Base-by-base conservation (phyloP, 345 rosid genomes). In the Acer negundo region DNA sequence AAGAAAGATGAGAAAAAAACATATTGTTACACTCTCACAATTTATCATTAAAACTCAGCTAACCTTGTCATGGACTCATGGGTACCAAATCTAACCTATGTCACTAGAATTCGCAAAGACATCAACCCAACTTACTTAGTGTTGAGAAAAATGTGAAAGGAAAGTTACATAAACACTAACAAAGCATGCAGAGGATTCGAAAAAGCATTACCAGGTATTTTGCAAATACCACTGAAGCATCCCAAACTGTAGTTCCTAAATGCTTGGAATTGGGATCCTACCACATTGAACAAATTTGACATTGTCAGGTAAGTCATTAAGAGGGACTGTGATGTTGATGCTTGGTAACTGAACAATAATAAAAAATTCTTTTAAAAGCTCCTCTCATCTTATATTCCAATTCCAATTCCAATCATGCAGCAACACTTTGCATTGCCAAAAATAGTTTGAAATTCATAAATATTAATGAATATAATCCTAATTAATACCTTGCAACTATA, bases 221-320 rank as follows among this genome's bases (percentile, higher is more conserved):
- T 76, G 85, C 92, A 61, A 95, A 90, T 80, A 95, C 98, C 87
- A 95, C 84, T 13, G 98, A 95, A 7, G 99, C 94, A 84, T 95
- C 99, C 98, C 99, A 95, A 78, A 95, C 99, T 10, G 98, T 95
- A 68, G 97, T 95, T 79, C 98, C 99, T 71, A 88, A 83, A 86
- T 95, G 97, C 89, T 90, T 90, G 17, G 99, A 95, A 85, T 95
- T 95, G 19, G 99, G 98, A 87, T 95, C 97, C 99, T 95, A 75
- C 72, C 85, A 87, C 74, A 70, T 70, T 16, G 46, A 76, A 80
- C 22, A 63, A 84, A 76, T 9, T 63, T 13, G 71, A 20, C 49
- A 20, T 15, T 23, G 58, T 73, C 59, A 59, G 66, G 23, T 20
- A 77, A 59, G 46, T 42, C 46, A 42, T 42, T 38, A 78, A 26